A percentile compares a stretch with the other conserved stretches of the same genome.
phyloP scores from a whole-genome alignment of 2,329 filamentous ascomycete genomes.

The Bipolaris victoriae region DNA sequence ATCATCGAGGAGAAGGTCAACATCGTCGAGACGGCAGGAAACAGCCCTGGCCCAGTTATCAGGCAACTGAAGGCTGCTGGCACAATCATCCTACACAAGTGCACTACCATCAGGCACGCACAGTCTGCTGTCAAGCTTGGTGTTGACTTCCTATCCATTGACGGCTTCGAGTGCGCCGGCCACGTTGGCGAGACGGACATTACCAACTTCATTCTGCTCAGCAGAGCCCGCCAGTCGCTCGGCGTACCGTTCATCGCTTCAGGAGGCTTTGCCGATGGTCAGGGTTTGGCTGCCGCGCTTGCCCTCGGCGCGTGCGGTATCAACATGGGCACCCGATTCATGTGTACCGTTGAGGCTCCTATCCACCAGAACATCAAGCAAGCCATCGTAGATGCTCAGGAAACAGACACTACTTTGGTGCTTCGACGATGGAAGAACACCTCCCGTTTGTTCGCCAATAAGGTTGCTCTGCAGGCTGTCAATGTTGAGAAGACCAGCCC shows the following conservation, averaged over 20 bases:
- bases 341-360: conserved; percentile 92
- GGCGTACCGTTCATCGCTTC: conserved; percentile 92
- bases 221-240: conserved; percentile 81
- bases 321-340: conserved; percentile 99
- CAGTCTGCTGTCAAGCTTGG: conserved; percentile 90
- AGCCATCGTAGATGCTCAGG: conserved; percentile 83
- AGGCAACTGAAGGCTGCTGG: conserved; percentile 80
- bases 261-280: conserved; percentile 92
- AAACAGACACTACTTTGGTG: conserved; percentile 89
- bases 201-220: conserved; percentile 87
- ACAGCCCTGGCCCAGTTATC: conserved; percentile 90
- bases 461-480: conserved; percentile 79
- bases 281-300: conserved; percentile 89
- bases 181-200: conserved; percentile 88
- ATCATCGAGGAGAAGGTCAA: conserved; percentile 91
- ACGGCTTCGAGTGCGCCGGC: conserved; percentile 96
- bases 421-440: conserved; percentile 94
- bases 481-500: conserved; percentile 83
- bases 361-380: conserved; percentile 95
- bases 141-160: conserved; percentile 95
- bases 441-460: conserved; percentile 85
- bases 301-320: conserved; percentile 89
- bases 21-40: conserved; percentile 92
- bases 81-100: conserved; percentile 90
- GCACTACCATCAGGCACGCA: conserved; percentile 93